Conservation (phyloP, 2,329 filamentous ascomycete species). For the Aspergillus viridinutans region DNA sequence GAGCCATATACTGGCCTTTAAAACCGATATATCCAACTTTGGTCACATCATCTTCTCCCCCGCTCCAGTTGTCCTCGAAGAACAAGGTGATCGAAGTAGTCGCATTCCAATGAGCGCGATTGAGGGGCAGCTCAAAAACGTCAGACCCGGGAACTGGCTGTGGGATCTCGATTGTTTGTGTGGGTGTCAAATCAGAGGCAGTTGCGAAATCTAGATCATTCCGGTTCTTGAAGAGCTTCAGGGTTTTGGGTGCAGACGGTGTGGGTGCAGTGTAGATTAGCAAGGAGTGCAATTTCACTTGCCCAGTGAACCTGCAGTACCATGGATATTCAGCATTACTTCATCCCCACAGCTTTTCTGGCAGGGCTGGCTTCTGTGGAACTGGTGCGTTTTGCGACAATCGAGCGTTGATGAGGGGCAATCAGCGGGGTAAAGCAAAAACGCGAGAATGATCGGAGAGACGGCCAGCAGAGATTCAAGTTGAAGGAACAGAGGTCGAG, state of each 20-base stretch:
- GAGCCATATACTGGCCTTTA: conserved; percentile 86
- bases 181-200: conserved; percentile 65
- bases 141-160: conserved; percentile 59
- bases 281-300: conserved; percentile 87
- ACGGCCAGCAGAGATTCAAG: background rate
- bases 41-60: conserved; percentile 75
- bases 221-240: conserved; percentile 84
- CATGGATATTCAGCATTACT: background rate
- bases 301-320: conserved; percentile 72
- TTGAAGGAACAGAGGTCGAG: background rate
- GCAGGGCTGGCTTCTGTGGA: background rate
- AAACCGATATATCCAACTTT: conserved; percentile 81
- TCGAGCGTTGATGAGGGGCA: conserved; percentile 20
- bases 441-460: background rate
- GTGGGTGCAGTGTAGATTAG: conserved; percentile 74
- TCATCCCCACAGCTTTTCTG: background rate
- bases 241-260: conserved; percentile 68
- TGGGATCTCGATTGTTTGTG: conserved; percentile 72
- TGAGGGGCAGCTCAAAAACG: conserved; percentile 81
- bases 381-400: background rate
- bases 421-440: conserved; percentile 18
- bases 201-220: conserved; percentile 79
- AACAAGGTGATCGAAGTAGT: conserved; percentile 81
- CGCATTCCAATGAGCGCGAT: conserved; percentile 81
- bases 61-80: conserved; percentile 84